Percentiles rank a stretch among this genome's conserved stretches.
Evolutionary conservation across 768 basidiomycete species (phyloP).

Genomic region (Boletus edulis): DNA sequence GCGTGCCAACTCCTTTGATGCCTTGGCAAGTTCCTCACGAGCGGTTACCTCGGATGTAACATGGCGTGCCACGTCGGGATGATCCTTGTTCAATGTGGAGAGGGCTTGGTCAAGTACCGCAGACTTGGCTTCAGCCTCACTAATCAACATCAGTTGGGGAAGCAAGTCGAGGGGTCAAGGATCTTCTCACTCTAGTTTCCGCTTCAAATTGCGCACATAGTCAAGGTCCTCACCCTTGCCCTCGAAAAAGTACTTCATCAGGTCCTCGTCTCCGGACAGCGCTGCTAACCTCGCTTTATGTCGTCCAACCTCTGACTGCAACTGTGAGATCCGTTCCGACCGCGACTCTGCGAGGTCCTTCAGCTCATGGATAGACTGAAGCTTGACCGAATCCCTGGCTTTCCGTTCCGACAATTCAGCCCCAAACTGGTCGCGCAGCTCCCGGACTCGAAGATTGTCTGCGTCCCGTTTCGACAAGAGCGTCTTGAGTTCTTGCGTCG

Average conservation of each 20-base stretch:
- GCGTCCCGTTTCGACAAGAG: slow-evolving; percentile 62
- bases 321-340: slow-evolving; percentile 66
- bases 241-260: slow-evolving; percentile 67
- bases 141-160: slow-evolving; percentile 28
- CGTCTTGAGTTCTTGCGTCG: slow-evolving; percentile 60
- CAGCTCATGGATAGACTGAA: slow-evolving; percentile 60
- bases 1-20: slow-evolving; percentile 48
- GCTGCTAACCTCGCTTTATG: slow-evolving; percentile 79
- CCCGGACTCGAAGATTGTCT: slow-evolving; percentile 67
- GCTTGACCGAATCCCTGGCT: slow-evolving; percentile 57
- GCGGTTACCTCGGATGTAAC: slow-evolving; percentile 50
- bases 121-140: slow-evolving; percentile 51
- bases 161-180: not conserved
- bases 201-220: slow-evolving; percentile 54
- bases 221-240: slow-evolving; percentile 50
- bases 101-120: slow-evolving; percentile 54
- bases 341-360: slow-evolving; percentile 64
- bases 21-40: slow-evolving; percentile 45
- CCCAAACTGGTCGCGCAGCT: slow-evolving; percentile 63
- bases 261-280: slow-evolving; percentile 62
- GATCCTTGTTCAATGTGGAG: slow-evolving; percentile 39
- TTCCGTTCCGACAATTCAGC: slow-evolving; percentile 70
- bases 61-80: slow-evolving; percentile 53
- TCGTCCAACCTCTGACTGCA: slow-evolving; percentile 71
- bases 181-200: slow-evolving; percentile 50